phyloP scores from a whole-genome alignment of 2,329 filamentous ascomycete species.

The Penicillium sclerotigenum region DNA sequence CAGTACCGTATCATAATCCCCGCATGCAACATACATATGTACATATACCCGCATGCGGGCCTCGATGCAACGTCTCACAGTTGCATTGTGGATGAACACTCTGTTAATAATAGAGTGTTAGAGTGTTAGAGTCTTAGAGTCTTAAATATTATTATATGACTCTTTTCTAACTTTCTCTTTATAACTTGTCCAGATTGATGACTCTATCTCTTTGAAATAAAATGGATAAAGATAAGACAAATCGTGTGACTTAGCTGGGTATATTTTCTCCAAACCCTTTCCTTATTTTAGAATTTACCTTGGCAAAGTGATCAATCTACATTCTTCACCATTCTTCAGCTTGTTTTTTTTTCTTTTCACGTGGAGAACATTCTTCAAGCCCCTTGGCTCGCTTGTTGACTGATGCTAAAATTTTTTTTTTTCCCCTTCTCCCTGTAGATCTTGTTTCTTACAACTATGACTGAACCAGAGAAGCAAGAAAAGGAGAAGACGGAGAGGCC shows the following conservation, averaged over 20 bases:
- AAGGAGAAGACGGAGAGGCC: conserved; percentile 9
- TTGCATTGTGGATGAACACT: not conserved
- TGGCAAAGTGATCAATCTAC: not conserved
- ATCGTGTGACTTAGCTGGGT: conserved; percentile 9
- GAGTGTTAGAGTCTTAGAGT: no score
- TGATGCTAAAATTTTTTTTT: not conserved
- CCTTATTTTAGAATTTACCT: not conserved
- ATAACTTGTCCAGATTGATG: not conserved
- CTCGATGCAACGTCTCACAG: no score
- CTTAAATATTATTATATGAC: no score
- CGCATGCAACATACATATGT: no score
- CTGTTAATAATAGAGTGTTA: no score
- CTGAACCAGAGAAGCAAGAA: conserved; percentile 14
- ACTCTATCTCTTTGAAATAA: not conserved
- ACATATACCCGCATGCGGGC: no score
- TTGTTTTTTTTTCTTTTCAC: conserved; percentile 1
- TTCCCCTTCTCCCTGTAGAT: not conserved
- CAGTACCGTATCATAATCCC: no score
- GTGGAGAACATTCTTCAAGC: conserved; percentile 5
- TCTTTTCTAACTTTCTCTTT: no score
- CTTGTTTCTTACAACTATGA: conserved; percentile 10
- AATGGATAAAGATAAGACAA: no score
- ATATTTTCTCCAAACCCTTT: not conserved
- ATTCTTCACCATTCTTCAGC: conserved; percentile 5
- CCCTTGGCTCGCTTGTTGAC: conserved; percentile 7